Percentiles rank a stretch among this genome's conserved stretches.
Conservation (phyloP, 106 monocot species). For the Dioscorea dumetorum region DNA sequence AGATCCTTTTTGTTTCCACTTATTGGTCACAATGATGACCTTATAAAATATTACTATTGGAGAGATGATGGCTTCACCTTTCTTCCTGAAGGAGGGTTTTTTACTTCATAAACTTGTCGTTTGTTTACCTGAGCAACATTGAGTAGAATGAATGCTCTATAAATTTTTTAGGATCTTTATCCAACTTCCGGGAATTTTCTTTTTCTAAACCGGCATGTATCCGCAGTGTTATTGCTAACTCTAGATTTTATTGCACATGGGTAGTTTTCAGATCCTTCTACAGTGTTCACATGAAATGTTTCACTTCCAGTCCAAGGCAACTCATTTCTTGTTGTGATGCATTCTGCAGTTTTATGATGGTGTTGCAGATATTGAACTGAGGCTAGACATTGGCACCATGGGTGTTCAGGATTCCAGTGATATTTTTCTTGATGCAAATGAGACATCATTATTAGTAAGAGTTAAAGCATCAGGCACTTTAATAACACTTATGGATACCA, state of each 20-base stretch:
- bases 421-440: conserved; percentile 73
- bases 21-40: too few relatives aligned
- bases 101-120: too few relatives aligned
- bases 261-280: neutral
- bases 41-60: too few relatives aligned
- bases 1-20: too few relatives aligned
- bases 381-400: conserved; percentile 34
- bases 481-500: conserved; percentile 46
- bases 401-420: conserved; percentile 42
- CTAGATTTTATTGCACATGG: neutral
- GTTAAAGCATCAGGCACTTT: conserved; percentile 47
- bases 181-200: too few relatives aligned
- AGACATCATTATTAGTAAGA: conserved; percentile 53
- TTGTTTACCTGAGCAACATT: too few relatives aligned
- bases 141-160: too few relatives aligned
- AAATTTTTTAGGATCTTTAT: neutral
- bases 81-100: too few relatives aligned
- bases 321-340: neutral
- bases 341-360: conserved; percentile 59
- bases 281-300: neutral
- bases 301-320: neutral
- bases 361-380: conserved; percentile 49
- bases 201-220: neutral
- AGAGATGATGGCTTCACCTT: too few relatives aligned
- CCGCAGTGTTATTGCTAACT: neutral